A percentile compares a stretch with the other conserved stretches of the same genome.
Conservation (phyloP, 2,329 filamentous ascomycete species). For the Clonostachys byssicola region DNA sequence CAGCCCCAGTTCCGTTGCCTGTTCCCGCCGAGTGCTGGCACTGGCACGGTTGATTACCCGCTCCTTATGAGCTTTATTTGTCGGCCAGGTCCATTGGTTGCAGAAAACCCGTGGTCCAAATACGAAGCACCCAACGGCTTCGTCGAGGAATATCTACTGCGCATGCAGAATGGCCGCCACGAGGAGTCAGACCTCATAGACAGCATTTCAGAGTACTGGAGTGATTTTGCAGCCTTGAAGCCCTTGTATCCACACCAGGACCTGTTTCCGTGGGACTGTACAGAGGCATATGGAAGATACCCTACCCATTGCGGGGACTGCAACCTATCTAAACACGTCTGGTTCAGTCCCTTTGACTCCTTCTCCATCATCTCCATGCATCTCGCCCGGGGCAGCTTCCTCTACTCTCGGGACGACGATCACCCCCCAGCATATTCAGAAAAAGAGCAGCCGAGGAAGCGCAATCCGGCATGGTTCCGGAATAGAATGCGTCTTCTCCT, state of each 20-base stretch:
- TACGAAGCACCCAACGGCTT: slow-evolving; percentile 29
- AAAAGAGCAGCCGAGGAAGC: too few species aligned
- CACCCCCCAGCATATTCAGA: too few species aligned
- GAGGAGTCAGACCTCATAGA: slow-evolving; percentile 37
- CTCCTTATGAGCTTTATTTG: slow-evolving; percentile 35
- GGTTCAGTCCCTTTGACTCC: slow-evolving; percentile 37
- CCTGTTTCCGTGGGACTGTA: slow-evolving; percentile 43
- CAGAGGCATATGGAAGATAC: slow-evolving; percentile 32
- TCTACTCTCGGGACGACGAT: slow-evolving; percentile 17
- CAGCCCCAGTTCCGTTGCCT: slow-evolving; percentile 11
- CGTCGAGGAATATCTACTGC: slow-evolving; percentile 36
- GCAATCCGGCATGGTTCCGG: too few species aligned
- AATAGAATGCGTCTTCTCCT: too few species aligned
- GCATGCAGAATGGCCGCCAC: slow-evolving; percentile 29
- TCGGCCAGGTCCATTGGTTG: slow-evolving; percentile 15
- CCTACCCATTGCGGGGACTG: slow-evolving; percentile 26
- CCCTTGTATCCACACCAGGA: slow-evolving; percentile 32
- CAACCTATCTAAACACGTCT: slow-evolving; percentile 36
- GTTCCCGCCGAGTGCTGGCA: not conserved
- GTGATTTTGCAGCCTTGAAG: slow-evolving; percentile 35
- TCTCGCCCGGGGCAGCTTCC: slow-evolving; percentile 21
- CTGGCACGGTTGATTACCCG: slow-evolving; percentile 8
- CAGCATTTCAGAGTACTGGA: slow-evolving; percentile 37
- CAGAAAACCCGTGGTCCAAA: slow-evolving; percentile 19
- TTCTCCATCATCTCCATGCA: slow-evolving; percentile 34